These are phyloP conservation scores for Daldinia sp. DNA, from an alignment of 2,329 filamentous ascomycete species.

Conservation along the genomic window DNA sequence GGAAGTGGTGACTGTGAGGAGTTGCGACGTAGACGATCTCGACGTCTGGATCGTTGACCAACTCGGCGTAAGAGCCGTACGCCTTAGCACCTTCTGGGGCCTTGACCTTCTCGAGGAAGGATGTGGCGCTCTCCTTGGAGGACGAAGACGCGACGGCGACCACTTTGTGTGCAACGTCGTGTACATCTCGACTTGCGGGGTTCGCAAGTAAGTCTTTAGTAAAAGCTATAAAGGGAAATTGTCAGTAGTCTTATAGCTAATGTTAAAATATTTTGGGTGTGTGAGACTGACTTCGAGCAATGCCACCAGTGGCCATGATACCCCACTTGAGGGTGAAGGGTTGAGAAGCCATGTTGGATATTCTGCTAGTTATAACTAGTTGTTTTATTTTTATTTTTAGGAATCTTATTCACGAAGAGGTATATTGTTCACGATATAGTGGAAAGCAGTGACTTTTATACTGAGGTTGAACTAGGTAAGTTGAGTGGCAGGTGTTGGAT, in stretches of 20 bases:
- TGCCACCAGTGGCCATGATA: conserved; percentile 71
- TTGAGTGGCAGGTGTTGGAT: not conserved
- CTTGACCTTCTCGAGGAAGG: conserved; percentile 78
- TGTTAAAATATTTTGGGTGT: not conserved
- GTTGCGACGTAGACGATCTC: conserved; percentile 92
- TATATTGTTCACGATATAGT: not conserved
- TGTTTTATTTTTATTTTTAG: not conserved
- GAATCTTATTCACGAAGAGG: not conserved
- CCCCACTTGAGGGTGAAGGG: conserved; percentile 68
- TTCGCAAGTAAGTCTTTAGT: conserved; percentile 83
- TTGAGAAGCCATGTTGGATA: conserved; percentile 55
- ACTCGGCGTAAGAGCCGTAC: conserved; percentile 85
- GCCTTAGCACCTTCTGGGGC: conserved; percentile 76
- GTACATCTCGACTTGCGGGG: conserved; percentile 74
- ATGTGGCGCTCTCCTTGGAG: conserved; percentile 74
- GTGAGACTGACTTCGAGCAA: conserved; percentile 65
- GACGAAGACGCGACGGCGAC: conserved; percentile 84
- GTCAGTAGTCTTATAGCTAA: conserved; percentile 13
- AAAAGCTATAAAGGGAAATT: conserved; percentile 63
- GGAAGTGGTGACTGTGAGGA: conserved; percentile 92
- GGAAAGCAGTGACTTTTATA: not conserved
- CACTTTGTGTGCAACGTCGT: conserved; percentile 80
- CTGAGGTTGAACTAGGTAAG: not conserved
- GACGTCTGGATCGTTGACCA: conserved; percentile 81
- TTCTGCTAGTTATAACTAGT: not conserved